phyloP scores from a whole-genome alignment of 805 yeast species.

The Debaryomyces prosopidis region DNA sequence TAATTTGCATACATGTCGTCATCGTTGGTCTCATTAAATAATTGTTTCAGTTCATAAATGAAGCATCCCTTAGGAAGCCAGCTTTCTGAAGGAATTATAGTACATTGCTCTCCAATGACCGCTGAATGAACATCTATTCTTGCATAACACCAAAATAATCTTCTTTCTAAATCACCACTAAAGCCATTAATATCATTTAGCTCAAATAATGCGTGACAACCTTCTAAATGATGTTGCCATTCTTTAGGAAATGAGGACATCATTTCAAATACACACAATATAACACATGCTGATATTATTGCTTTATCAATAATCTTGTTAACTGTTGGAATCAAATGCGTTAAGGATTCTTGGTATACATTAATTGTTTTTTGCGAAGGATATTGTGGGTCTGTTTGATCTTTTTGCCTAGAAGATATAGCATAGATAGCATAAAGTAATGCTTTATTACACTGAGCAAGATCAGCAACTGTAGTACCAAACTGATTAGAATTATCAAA shows the following conservation, averaged over 20 bases:
- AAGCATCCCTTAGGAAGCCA: conserved; percentile 33
- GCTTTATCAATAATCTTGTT: conserved; percentile 25
- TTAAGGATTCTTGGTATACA: conserved; percentile 34
- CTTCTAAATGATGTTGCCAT: conserved; percentile 42
- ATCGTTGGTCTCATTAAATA: conserved; percentile 20
- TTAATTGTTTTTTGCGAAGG: conserved; percentile 24
- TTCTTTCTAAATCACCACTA: conserved; percentile 31
- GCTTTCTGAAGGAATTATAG: conserved; percentile 31
- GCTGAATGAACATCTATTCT: conserved; percentile 41
- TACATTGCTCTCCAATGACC: conserved; percentile 35
- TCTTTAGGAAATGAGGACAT: conserved; percentile 37
- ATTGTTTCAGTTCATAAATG: conserved; percentile 19
- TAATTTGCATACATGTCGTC: conserved; percentile 42
- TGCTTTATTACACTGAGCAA: conserved; percentile 9
- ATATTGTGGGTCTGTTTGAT: conserved; percentile 23
- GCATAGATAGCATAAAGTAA: conserved; percentile 30
- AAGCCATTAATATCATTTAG: conserved; percentile 40
- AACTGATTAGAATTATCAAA: conserved; percentile 34
- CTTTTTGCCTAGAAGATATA: conserved; percentile 32
- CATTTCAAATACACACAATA: conserved; percentile 44
- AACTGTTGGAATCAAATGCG: conserved; percentile 32
- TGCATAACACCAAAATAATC: conserved; percentile 46
- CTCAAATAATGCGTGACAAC: conserved; percentile 32
- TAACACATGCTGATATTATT: conserved; percentile 38
- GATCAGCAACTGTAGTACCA: conserved; percentile 18